These are phyloP conservation scores for Suillus cothurnatus DNA, from an alignment of 768 basidiomycete genomes.

Conservation along the genomic window DNA sequence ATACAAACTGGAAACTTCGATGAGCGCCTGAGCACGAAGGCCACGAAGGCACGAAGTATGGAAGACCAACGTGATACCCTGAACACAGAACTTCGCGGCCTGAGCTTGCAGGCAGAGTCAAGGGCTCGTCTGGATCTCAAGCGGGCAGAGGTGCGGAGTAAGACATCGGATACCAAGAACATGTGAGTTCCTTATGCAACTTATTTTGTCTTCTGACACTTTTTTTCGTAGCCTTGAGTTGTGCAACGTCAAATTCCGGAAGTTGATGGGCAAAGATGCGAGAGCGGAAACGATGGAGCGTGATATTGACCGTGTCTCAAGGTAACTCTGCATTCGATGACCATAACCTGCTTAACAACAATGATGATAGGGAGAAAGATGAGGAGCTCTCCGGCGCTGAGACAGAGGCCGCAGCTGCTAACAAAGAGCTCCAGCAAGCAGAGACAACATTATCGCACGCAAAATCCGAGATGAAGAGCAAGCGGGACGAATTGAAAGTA, in stretches of 20 bases:
- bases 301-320: conserved; percentile 59
- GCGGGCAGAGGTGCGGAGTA: conserved; percentile 63
- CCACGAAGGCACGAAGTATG: conserved; percentile 52
- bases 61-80: conserved; percentile 73
- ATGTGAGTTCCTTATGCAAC: conserved; percentile 48
- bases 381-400: conserved; percentile 47
- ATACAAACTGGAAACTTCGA: conserved; percentile 68
- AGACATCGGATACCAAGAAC: conserved; percentile 64
- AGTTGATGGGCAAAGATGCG: conserved; percentile 63
- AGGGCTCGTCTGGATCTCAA: conserved; percentile 81
- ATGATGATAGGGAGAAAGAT: conserved; percentile 62
- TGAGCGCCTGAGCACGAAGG: conserved; percentile 56
- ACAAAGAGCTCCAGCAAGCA: conserved; percentile 59
- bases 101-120: conserved; percentile 79
- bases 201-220: conserved; percentile 1
- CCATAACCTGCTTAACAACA: background rate
- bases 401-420: conserved; percentile 41
- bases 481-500: conserved; percentile 67
- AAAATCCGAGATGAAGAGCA: conserved; percentile 61
- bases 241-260: conserved; percentile 61
- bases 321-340: conserved; percentile 44
- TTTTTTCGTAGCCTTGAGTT: conserved; percentile 57
- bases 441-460: conserved; percentile 64
- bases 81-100: conserved; percentile 65
- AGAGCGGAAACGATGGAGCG: conserved; percentile 70